A percentile compares a stretch with the other conserved stretches of the same genome.
phyloP scores from a whole-genome alignment of 1,284 basidiomycete species.

The Schizopora paradoxa region DNA sequence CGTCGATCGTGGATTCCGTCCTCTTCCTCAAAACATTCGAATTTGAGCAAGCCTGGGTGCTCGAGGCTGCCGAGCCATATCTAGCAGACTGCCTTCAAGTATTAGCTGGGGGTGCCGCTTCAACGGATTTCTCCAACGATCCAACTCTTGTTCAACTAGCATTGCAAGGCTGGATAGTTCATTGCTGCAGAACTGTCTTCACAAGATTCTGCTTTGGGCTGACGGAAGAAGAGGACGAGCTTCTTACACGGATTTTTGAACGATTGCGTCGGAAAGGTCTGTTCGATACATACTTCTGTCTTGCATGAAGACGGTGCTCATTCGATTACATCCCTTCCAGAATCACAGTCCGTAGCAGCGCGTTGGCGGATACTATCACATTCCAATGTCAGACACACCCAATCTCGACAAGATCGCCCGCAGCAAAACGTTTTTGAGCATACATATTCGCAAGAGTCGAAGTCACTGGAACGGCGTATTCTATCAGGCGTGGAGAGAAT shows the following conservation, averaged over 20 bases:
- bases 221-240: conserved; percentile 30
- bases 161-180: conserved; percentile 36
- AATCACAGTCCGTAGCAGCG: conserved; percentile 11
- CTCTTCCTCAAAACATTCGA: conserved; percentile 11
- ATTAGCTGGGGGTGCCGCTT: conserved; percentile 27
- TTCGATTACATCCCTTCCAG: conserved; percentile 3
- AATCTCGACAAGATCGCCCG: conserved; percentile 1
- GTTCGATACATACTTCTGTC: conserved; percentile 11
- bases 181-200: conserved; percentile 31
- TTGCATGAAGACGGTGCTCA: neutral
- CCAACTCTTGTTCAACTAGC: conserved; percentile 36
- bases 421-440: conserved; percentile 1
- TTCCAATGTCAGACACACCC: conserved; percentile 2
- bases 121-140: conserved; percentile 29
- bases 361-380: conserved; percentile 9
- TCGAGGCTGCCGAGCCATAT: conserved; percentile 25
- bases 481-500: conserved; percentile 9
- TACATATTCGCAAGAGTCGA: neutral
- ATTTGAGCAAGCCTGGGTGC: conserved; percentile 15
- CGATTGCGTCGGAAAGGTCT: conserved; percentile 32
- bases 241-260: conserved; percentile 30
- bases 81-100: conserved; percentile 28
- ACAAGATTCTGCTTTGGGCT: conserved; percentile 34
- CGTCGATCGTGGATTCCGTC: conserved; percentile 6
- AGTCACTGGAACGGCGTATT: conserved; percentile 13